Conservation (phyloP, 768 basidiomycete species). For the Trametes maxima region DNA sequence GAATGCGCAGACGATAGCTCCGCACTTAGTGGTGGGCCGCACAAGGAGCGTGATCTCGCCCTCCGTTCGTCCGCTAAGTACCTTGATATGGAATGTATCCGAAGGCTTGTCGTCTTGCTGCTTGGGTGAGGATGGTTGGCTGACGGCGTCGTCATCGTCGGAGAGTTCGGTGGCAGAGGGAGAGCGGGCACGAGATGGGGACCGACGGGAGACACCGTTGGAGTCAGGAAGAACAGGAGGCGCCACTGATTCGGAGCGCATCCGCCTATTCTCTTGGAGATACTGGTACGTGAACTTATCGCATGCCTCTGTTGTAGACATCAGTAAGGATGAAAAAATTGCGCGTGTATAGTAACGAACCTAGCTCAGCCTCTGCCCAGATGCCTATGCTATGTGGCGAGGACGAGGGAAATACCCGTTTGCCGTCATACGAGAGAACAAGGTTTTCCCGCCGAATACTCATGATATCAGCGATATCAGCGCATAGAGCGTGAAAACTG, state of each 20-base stretch:
- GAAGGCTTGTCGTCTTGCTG: conserved; percentile 36
- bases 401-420: conserved; percentile 68
- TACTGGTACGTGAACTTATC: conserved; percentile 66
- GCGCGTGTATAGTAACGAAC: conserved; percentile 36
- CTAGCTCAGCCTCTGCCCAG: conserved; percentile 68
- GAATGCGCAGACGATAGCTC: conserved; percentile 74
- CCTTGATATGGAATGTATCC: conserved; percentile 63
- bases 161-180: conserved; percentile 28
- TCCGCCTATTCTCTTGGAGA: conserved; percentile 45
- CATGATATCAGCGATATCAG: conserved; percentile 65
- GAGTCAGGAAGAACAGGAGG: conserved; percentile 8
- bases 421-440: conserved; percentile 61
- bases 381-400: conserved; percentile 67
- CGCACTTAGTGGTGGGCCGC: conserved; percentile 74
- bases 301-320: conserved; percentile 56
- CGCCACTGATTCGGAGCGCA: conserved; percentile 29
- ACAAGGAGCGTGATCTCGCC: conserved; percentile 67
- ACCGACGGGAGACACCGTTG: conserved; percentile 7
- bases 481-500: conserved; percentile 64
- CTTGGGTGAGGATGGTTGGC: conserved; percentile 22
- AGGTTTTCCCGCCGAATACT: conserved; percentile 52
- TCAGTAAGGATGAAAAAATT: conserved; percentile 2
- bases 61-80: conserved; percentile 60
- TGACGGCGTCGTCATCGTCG: conserved; percentile 21
- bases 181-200: conserved; percentile 15